These are phyloP conservation scores for Erodium chrysanthum DNA, from an alignment of 441 rosid genomes.

Conservation along the genomic window DNA sequence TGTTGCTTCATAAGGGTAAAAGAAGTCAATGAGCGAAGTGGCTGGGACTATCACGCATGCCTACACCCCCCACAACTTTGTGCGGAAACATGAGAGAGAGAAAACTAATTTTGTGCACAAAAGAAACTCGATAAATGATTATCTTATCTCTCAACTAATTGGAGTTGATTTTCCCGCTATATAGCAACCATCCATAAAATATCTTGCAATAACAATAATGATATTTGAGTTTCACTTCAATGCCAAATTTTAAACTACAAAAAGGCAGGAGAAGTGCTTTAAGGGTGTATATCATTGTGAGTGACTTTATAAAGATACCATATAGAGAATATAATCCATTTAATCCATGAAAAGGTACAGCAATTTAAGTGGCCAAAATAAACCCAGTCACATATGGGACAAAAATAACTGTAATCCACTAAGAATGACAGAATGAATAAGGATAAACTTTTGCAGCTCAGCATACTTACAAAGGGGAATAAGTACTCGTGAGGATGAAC, in stretches of 20 bases:
- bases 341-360: background rate
- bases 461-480: slow-evolving; percentile 71
- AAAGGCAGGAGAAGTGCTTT: background rate
- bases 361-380: background rate
- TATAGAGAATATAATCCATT: background rate
- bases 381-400: background rate
- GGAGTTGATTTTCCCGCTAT: background rate
- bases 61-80: background rate
- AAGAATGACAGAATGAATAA: background rate
- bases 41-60: background rate
- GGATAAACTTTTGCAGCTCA: slow-evolving; percentile 15
- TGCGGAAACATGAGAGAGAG: background rate
- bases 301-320: background rate
- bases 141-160: background rate
- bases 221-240: background rate
- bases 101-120: too few species aligned
- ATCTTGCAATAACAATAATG: background rate
- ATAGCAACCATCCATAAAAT: too few species aligned
- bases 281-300: background rate
- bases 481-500: slow-evolving; percentile 87
- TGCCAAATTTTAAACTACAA: background rate
- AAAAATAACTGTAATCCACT: background rate
- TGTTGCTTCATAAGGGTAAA: background rate
- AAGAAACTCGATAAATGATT: too few species aligned
- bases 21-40: background rate